These are phyloP conservation scores for Elongisporangium undulatum DNA, from an alignment of 352 stramenopile genomes.

Conservation along the genomic window DNA sequence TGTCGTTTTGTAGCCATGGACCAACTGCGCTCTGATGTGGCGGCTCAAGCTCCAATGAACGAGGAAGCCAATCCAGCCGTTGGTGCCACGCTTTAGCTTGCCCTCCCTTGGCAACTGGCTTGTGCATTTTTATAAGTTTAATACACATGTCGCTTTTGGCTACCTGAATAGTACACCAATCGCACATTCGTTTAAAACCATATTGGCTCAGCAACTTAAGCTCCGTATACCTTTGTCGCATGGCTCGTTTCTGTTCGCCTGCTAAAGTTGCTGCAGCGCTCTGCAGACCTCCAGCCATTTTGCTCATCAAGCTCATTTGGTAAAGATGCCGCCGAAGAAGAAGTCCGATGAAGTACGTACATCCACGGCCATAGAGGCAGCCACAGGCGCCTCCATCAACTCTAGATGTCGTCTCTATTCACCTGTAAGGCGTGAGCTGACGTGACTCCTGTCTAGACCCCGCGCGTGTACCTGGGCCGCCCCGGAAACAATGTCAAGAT, in stretches of 20 bases:
- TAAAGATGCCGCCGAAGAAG: slow-evolving; percentile 81
- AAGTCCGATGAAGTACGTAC: slow-evolving; percentile 61
- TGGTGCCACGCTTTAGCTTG: background rate
- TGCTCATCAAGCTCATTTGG: slow-evolving; percentile 2
- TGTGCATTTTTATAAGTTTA: slow-evolving; percentile 1
- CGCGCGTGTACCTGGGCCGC: slow-evolving; percentile 76
- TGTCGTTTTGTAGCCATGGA: background rate
- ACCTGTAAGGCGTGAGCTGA: slow-evolving; percentile 4
- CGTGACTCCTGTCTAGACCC: slow-evolving; percentile 15
- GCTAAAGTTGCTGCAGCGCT: background rate
- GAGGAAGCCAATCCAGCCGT: background rate
- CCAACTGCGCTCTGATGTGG: background rate
- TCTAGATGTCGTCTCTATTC: background rate
- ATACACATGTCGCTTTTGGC: background rate
- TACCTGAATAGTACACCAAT: background rate
- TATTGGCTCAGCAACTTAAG: background rate
- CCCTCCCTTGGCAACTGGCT: background rate
- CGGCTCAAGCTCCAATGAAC: background rate
- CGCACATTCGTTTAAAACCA: background rate
- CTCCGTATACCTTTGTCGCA: background rate
- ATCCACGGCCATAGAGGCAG: background rate
- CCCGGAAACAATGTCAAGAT: slow-evolving; percentile 96
- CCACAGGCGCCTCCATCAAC: background rate
- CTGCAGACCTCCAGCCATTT: background rate
- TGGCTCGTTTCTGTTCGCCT: background rate